phyloP scores from a whole-genome alignment of 2,329 filamentous ascomycete species.

The Huntiella decipiens region DNA sequence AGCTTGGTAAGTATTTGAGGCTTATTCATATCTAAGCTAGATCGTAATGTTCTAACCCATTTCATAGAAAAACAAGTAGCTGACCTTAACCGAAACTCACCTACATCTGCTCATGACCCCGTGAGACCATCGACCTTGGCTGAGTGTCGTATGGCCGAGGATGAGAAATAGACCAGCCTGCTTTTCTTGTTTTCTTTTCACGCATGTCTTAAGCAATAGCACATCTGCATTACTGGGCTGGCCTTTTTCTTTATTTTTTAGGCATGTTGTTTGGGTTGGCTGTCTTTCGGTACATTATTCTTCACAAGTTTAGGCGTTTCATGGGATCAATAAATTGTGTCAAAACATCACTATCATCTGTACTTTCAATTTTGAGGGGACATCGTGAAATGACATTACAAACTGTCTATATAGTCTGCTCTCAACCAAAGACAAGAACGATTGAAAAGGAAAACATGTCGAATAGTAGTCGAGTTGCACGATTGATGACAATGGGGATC shows the following conservation, averaged over 20 bases:
- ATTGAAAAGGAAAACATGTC: too few species aligned
- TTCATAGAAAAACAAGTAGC: slow-evolving; percentile 31
- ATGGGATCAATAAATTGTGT: too few species aligned
- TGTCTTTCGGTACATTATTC: too few species aligned
- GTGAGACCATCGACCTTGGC: slow-evolving; percentile 27
- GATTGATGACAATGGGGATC: background rate
- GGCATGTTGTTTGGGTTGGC: too few species aligned
- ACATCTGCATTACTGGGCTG: too few species aligned
- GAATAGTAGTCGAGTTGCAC: background rate
- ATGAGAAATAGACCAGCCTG: background rate
- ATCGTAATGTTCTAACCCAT: slow-evolving; percentile 12
- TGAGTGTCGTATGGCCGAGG: slow-evolving; percentile 13
- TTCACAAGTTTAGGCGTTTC: too few species aligned
- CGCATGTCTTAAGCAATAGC: background rate
- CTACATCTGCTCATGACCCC: slow-evolving; percentile 26
- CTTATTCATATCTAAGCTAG: background rate
- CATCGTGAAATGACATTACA: too few species aligned
- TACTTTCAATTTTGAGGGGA: too few species aligned
- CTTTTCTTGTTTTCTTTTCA: background rate
- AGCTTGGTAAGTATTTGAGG: slow-evolving; percentile 37
- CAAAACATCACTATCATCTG: too few species aligned
- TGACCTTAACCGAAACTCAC: slow-evolving; percentile 21
- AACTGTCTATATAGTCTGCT: too few species aligned
- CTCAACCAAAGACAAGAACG: too few species aligned
- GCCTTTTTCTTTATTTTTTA: too few species aligned